Evolutionary conservation across 1,139 yeast species (phyloP), one percentile per base, ranked within the genome.

Genomic region (Hyphopichia buzzinii): DNA sequence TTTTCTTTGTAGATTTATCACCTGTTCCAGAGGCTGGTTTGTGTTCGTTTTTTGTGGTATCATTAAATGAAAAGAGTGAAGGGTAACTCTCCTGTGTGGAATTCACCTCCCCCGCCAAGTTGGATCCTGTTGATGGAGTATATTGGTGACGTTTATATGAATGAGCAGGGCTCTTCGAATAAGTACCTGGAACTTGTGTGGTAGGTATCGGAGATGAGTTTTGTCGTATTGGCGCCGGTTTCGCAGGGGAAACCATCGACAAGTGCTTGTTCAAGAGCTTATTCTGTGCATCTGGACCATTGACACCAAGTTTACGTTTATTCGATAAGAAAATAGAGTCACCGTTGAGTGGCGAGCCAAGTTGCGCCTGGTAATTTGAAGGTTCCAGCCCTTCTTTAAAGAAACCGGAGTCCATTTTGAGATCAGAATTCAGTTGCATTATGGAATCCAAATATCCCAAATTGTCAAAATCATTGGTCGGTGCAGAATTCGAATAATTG

Each of bases 1-100:
- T 46, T 8, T 40, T 34, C 22, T 34, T 37, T 19, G 23, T 28
- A 16, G 30, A 5, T 19, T 19, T 19, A 10, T 19, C 23, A 7
- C 23, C 10, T 6, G 6, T 10, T 10, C 10, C 23, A 10, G 23
- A 19, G 8, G 23, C 8, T n/a, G n/a, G n/a, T n/a, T n/a, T n/a
- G n/a, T n/a, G n/a, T n/a, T n/a, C n/a, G n/a, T n/a, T n/a, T 19
- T 19, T 19, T 6, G 23, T 19, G 23, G 23, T 19, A 10, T 25
- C 15, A n/a, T 25, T 25, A 11, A 13, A 25, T 25, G 27, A 8
- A n/a, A n/a, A n/a, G 8, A 13, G 13, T 25, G 27, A 13, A 8
- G 7, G 15, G 10, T 25, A 13, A 6, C 10, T 7, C 27, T n/a
- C 15, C 14, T 25, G 15, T 8, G 12, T 7, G 27, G 27, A 8